Evolutionary conservation across 257 asterid genomes (phyloP), one percentile per base, ranked within the genome.

Genomic region (Solanum dulcamara): DNA sequence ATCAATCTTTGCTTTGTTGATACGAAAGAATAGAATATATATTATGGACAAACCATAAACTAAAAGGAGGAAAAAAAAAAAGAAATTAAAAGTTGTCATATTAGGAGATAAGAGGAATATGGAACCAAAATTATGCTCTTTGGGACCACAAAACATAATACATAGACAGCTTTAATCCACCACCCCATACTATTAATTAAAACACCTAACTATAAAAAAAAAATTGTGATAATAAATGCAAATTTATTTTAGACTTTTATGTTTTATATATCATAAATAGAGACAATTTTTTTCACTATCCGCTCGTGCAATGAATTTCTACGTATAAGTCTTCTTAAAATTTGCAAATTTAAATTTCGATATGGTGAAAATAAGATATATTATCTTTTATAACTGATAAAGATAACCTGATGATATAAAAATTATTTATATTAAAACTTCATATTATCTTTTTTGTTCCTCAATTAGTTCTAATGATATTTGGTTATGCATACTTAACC

Each of bases 1-100:
- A 70, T 80, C 50, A 37, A 81, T 48, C 85, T 84, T 91, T 88
- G 93, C 94, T 91, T 90, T 87, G 87, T 37, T 40, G 85, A 80
- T 85, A 88, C 87, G 92, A 88, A 88, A 92, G 91, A 84, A 59
- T 88, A 68, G 1, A 20, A 33, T 30, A 67, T 20, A 32, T 67
- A 87, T 85, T 14, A 87, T 37, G 86, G 83, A 24, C 67, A 50
- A 80, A n/a, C n/a, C 20, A 18, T 40, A 60, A 26, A 20, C 20
- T 13, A 6, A 7, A 5, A 20, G 24, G 18, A 20, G 7, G 24
- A 35, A n/a, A 46, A 57, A 55, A 64, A 24, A 72, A 18, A 51
- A 60, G 79, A 46, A 20, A 51, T 62, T 51, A 83, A 55, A 71
- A 88, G 62, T 70, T 70, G 80, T 46, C 62, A 46, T 4, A 48